Evolutionary conservation across 2,329 filamentous ascomycete species (phyloP), one percentile per base, ranked within the genome.

Genomic region (Nothophoma quercina): DNA sequence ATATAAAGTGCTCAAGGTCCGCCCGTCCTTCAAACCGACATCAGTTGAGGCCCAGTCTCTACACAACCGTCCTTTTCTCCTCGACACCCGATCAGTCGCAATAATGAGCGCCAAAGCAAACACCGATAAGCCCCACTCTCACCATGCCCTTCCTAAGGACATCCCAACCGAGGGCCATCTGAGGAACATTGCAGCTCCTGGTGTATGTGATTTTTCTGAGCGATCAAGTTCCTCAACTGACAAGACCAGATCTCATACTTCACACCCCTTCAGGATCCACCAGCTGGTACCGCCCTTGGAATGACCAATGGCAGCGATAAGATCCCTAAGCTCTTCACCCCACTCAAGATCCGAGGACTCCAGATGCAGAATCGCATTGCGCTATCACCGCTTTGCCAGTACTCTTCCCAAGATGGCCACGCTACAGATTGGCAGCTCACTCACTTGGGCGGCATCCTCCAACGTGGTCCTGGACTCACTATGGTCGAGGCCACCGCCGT

Each of bases 401-500:
- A 89, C 74, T 85, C 81, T 6, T 83, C 86, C 12, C 68, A 86
- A 35, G 82, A 88, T 68, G 87, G 93, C 30, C 88, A 93, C 73
- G 79, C 88, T 59, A 93, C 89, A 1, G 83, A 89, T 70, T 96
- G 87, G 83, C 91, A 96, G 73, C 78, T 93, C 41, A 86, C 91
- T 13, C 92, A 96, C 68, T 80, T 93, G 21, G 90, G 91, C 50
- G 87, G 90, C 55, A 92, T 92, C 62, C 83, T 90, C 18, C 81
- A 88, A 52, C 85, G 88, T 49, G 93, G 93, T 10, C 87, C 89
- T 0, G 89, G 85, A 1, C 78, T 96, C 15, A 78, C 88, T 40
- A 84, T 92, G 54, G 80, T 93, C 51, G 93, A 96, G 77, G 91
- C 92, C 21, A 92, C 90, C 0, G 80, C 86, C 25, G 89, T 96